phyloP scores from a whole-genome alignment of 164 flowering plant genomes.

The Kalanchoe fedtschenkoi region DNA sequence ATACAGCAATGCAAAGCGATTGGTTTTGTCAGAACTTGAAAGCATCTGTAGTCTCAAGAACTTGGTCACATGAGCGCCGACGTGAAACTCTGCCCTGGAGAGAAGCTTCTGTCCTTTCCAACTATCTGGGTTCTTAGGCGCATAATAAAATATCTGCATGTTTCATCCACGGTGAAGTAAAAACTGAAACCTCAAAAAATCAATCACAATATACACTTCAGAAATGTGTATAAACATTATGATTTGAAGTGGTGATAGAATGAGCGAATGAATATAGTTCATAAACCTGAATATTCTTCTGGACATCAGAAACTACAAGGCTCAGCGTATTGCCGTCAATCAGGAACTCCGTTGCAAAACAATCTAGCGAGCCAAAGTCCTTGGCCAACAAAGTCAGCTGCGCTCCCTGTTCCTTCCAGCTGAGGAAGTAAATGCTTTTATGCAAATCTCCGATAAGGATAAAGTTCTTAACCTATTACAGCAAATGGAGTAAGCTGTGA shows the following conservation, averaged over 20 bases:
- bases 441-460: slow-evolving; percentile 88
- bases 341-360: slow-evolving; percentile 86
- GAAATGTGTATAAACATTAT: neutral
- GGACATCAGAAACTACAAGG: slow-evolving; percentile 83
- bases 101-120: slow-evolving; percentile 99
- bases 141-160: slow-evolving; percentile 83
- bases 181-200: neutral
- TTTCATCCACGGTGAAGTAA: neutral
- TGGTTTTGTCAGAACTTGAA: slow-evolving; percentile 75
- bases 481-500: neutral
- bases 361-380: slow-evolving; percentile 91
- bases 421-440: slow-evolving; percentile 91
- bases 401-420: slow-evolving; percentile 96
- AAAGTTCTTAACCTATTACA: slow-evolving; percentile 83
- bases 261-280: neutral
- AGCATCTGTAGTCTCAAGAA: slow-evolving; percentile 90
- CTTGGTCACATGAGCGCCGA: slow-evolving; percentile 86
- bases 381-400: slow-evolving; percentile 84
- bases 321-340: slow-evolving; percentile 93
- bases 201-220: neutral
- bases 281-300: slow-evolving; percentile 86
- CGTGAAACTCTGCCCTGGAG: slow-evolving; percentile 93
- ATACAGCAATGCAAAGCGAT: slow-evolving; percentile 80
- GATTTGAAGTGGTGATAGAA: neutral
- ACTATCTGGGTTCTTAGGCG: slow-evolving; percentile 87